Base-by-base conservation (phyloP, 331 rosid genomes). In the Telfairia occidentalis region DNA sequence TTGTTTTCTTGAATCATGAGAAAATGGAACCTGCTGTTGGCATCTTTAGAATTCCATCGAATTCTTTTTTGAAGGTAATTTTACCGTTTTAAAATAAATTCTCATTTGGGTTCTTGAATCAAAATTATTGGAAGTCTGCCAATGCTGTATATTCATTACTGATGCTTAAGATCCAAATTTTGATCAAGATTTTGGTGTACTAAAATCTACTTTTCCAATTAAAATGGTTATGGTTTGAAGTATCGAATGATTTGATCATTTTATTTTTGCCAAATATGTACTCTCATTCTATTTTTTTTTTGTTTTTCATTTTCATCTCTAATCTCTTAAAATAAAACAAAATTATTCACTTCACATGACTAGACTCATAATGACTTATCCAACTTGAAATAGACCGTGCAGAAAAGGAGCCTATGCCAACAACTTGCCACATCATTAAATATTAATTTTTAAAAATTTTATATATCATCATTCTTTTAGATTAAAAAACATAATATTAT, bases 1-100 rank as follows among this genome's bases (percentile, higher is more conserved):
- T 95, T 81, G 89, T 75, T 85, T 95, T 95, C 83, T 81, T 85
- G 82, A 80, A 92, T 80, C 90, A 85, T 45, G 92, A 85, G 85
- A 85, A 73, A 82, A 95, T 95, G 99, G 97, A 95, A 81, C 99
- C 99, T 77, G 99, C 99, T 34, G 73, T 81, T 46, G 99, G 99
- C 84, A 87, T 95, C 82, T 96, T 88, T 58, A 85, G 76, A 87
- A 86, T 95, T 82, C 96, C 97, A 67, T 80, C 93, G 18, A 80
- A 58, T 77, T 78, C 92, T 57, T 92, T 95, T 81, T 78, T 83
- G 75, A 95, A 95, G 97, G 99, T 95, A 83, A 76, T 45, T 38
- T 34, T 57, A 30, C 46, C 9, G 24, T 71, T 71, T 29, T 16
- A 29, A 69, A 40, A 5, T 21, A 23, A 43, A 5, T 69, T 69